Conservation (phyloP, 129 eudicot species). For the Chrysanthemum seticuspe region DNA sequence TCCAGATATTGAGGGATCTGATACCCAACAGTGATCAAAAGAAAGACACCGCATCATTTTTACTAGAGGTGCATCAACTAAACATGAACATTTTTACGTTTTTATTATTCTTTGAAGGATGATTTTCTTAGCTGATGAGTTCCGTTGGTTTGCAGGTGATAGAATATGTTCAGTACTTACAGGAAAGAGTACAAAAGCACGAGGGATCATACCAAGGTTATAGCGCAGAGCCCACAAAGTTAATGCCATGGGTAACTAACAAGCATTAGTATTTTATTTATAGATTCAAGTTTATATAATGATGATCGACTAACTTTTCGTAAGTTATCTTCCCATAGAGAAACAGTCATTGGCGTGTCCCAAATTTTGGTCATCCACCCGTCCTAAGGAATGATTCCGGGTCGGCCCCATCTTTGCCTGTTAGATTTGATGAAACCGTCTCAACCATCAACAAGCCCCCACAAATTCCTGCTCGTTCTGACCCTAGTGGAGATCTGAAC, state of each 20-base stretch:
- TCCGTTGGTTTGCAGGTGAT: slow-evolving; percentile 60
- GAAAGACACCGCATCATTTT: slow-evolving; percentile 94
- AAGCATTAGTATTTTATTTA: background rate
- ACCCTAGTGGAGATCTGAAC: slow-evolving; percentile 48
- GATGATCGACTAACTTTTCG: background rate
- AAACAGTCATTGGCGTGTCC: slow-evolving; percentile 96
- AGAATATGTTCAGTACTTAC: slow-evolving; percentile 78
- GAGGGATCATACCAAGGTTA: slow-evolving; percentile 90
- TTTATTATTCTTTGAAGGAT: background rate
- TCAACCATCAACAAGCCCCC: slow-evolving; percentile 41
- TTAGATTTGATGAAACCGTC: slow-evolving; percentile 63
- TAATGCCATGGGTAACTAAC: slow-evolving; percentile 89
- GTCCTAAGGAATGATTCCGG: slow-evolving; percentile 57
- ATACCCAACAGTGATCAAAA: slow-evolving; percentile 93
- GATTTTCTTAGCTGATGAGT: slow-evolving; percentile 5
- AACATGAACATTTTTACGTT: background rate
- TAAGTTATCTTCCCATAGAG: slow-evolving; percentile 48
- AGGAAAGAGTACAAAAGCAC: slow-evolving; percentile 79
- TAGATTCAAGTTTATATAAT: background rate
- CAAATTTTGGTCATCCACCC: slow-evolving; percentile 62
- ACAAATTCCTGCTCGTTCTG: slow-evolving; percentile 50
- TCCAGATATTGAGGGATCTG: slow-evolving; percentile 83
- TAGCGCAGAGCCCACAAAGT: slow-evolving; percentile 84
- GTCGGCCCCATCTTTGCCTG: slow-evolving; percentile 43
- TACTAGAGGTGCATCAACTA: slow-evolving; percentile 62